phyloP scores from a whole-genome alignment of 352 stramenopile genomes.

The Globisporangium yorkense region DNA sequence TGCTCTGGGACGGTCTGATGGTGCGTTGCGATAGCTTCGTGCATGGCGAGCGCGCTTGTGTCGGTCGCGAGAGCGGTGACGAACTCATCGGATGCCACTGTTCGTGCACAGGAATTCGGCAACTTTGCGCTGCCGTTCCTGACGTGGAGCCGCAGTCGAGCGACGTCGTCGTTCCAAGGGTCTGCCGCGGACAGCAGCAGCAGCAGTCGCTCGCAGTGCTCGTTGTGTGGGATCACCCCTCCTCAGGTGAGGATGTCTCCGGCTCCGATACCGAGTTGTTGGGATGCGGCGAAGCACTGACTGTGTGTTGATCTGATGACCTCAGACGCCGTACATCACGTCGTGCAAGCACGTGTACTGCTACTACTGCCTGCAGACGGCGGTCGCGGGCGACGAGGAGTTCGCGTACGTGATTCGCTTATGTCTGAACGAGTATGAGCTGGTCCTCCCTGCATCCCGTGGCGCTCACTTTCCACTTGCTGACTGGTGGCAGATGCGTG shows the following conservation, averaged over 20 bases:
- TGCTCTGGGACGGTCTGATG: slow-evolving; percentile 82
- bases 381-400: slow-evolving; percentile 60
- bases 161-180: slow-evolving; percentile 12
- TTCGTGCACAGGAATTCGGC: slow-evolving; percentile 59
- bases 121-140: slow-evolving; percentile 70
- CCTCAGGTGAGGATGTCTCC: slow-evolving; percentile 23
- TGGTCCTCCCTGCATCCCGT: too few species aligned
- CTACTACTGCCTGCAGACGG: slow-evolving; percentile 82
- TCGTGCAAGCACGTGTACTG: slow-evolving; percentile 85
- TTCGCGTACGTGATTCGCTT: slow-evolving; percentile 43
- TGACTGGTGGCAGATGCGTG: slow-evolving; percentile 33
- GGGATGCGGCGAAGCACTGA: background rate
- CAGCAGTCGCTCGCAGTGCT: slow-evolving; percentile 34
- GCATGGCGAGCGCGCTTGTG: background rate
- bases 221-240: slow-evolving; percentile 51
- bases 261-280: background rate
- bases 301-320: background rate
- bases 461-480: background rate
- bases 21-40: slow-evolving; percentile 18
- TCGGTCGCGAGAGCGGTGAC: background rate
- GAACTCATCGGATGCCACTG: background rate
- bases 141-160: slow-evolving; percentile 48
- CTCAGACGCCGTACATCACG: slow-evolving; percentile 81
- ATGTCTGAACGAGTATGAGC: background rate
- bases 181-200: background rate